Conservation (phyloP, 257 asterid genomes). For the Misopates orontium region DNA sequence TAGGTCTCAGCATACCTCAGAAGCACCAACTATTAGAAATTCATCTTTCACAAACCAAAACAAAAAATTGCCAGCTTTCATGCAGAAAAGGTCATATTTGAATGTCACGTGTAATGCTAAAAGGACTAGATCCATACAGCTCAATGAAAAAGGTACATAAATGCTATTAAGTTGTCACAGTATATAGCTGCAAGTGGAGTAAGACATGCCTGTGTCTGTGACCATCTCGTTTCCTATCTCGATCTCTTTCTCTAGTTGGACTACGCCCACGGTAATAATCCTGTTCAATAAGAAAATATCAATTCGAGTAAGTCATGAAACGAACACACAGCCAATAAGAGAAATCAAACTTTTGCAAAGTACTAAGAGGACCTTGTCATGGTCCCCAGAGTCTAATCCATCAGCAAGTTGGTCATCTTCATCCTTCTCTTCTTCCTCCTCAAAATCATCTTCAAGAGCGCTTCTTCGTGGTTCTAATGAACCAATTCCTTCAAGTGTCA, state of each 20-base stretch:
- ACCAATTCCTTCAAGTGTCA: slow-evolving; percentile 74
- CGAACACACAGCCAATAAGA: slow-evolving; percentile 21
- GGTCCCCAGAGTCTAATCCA: slow-evolving; percentile 55
- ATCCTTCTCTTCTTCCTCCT: slow-evolving; percentile 96
- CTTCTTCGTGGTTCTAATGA: slow-evolving; percentile 86
- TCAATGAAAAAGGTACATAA: background rate
- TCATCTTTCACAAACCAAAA: slow-evolving; percentile 22
- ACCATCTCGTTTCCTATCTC: slow-evolving; percentile 81
- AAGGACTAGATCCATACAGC: slow-evolving; percentile 11
- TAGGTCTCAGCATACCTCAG: background rate
- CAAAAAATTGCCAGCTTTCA: background rate
- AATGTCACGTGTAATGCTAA: background rate
- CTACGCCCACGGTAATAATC: slow-evolving; percentile 72
- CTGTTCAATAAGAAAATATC: slow-evolving; percentile 35
- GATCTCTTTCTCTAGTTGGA: slow-evolving; percentile 84
- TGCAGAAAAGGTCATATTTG: slow-evolving; percentile 4
- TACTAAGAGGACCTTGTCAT: slow-evolving; percentile 59
- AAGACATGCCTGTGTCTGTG: slow-evolving; percentile 68
- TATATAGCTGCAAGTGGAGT: background rate
- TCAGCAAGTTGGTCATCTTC: slow-evolving; percentile 73
- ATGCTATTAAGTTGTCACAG: background rate
- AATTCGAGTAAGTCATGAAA: slow-evolving; percentile 18
- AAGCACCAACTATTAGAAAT: background rate
- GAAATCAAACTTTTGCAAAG: background rate
- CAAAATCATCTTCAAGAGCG: slow-evolving; percentile 98